These are phyloP conservation scores for Penicillium canariense DNA, from an alignment of 495 filamentous ascomycete species.

Conservation along the genomic window DNA sequence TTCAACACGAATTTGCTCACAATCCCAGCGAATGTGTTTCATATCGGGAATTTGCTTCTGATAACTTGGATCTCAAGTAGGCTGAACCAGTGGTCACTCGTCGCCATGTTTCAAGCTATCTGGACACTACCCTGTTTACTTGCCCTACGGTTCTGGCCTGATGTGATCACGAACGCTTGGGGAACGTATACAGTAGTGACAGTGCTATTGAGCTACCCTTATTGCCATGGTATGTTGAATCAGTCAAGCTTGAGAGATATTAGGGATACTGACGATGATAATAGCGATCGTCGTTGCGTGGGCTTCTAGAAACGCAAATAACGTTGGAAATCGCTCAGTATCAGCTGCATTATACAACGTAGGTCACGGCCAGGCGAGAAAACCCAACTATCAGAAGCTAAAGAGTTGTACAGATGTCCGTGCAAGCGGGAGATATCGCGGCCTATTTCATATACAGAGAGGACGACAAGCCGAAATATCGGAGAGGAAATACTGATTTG, in stretches of 20 bases:
- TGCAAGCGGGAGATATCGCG: constrained; percentile 50
- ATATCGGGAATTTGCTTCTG: constrained; percentile 41
- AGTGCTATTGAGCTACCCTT: constrained; percentile 51
- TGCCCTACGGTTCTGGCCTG: constrained; percentile 44
- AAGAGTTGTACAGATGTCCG: constrained; percentile 31
- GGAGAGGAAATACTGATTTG: constrained; percentile 49
- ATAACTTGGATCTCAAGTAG: constrained; percentile 53
- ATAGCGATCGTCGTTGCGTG: constrained; percentile 59
- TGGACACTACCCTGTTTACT: constrained; percentile 56
- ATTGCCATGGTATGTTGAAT: constrained; percentile 39
- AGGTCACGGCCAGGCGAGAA: neutral
- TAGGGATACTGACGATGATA: neutral
- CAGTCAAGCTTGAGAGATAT: no score
- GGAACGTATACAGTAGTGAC: constrained; percentile 50
- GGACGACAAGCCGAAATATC: constrained; percentile 52
- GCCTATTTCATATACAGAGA: constrained; percentile 53
- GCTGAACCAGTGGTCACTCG: constrained; percentile 48
- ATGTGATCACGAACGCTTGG: constrained; percentile 43
- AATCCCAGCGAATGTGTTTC: constrained; percentile 56
- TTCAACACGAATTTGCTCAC: constrained; percentile 68
- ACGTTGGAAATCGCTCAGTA: constrained; percentile 61
- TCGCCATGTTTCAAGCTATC: constrained; percentile 40
- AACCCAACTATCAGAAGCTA: neutral
- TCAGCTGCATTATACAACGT: constrained; percentile 55
- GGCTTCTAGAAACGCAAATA: constrained; percentile 58